phyloP scores from a whole-genome alignment of 1,284 basidiomycete species.

The Fomitopsis betulina region DNA sequence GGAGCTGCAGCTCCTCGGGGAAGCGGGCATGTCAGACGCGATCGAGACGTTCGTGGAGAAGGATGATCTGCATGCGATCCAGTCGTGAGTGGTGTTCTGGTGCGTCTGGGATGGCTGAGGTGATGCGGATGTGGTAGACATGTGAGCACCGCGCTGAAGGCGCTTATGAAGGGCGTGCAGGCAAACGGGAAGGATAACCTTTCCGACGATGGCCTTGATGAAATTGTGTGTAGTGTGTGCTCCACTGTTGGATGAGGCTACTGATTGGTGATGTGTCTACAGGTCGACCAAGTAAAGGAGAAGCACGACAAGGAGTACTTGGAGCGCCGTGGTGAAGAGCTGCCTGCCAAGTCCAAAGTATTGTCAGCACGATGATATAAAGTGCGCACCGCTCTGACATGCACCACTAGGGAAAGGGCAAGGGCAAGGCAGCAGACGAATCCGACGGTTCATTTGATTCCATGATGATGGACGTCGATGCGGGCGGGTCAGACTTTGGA shows the following conservation, averaged over 20 bases:
- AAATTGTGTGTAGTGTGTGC: slow-evolving; percentile 46
- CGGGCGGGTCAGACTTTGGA: slow-evolving; percentile 22
- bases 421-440: slow-evolving; percentile 47
- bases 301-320: slow-evolving; percentile 59
- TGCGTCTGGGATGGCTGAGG: too few relatives aligned
- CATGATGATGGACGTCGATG: slow-evolving; percentile 44
- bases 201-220: slow-evolving; percentile 71
- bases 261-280: slow-evolving; percentile 1
- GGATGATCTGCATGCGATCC: slow-evolving; percentile 89
- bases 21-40: slow-evolving; percentile 85
- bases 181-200: slow-evolving; percentile 49
- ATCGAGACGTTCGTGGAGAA: slow-evolving; percentile 94
- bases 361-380: not conserved
- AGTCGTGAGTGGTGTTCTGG: slow-evolving; percentile 50
- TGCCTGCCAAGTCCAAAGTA: slow-evolving; percentile 22
- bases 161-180: slow-evolving; percentile 62
- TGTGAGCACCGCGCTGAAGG: slow-evolving; percentile 58
- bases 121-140: slow-evolving; percentile 44
- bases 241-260: not conserved
- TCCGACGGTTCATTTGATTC: slow-evolving; percentile 71
- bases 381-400: not conserved
- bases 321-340: slow-evolving; percentile 32
- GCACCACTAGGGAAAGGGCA: slow-evolving; percentile 29
- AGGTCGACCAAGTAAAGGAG: slow-evolving; percentile 67
- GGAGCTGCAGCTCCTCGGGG: slow-evolving; percentile 82